Base-by-base conservation (phyloP, 305 asterid species). In the Fraxinus floribunda region DNA sequence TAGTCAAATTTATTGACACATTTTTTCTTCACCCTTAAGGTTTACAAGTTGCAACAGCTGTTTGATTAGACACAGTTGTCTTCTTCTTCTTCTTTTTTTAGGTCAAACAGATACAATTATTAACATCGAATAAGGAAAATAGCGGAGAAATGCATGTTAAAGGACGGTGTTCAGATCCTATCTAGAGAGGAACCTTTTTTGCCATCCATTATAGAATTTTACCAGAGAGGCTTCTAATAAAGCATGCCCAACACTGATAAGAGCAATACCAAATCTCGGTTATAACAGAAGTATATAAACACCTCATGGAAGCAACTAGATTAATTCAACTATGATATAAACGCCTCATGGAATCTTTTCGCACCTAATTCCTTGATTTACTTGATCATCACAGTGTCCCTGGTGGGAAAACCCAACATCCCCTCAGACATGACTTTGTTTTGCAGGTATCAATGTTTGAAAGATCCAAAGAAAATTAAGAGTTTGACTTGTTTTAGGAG, bases 1-100 rank as follows among this genome's bases (percentile, higher is more conserved):
- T 34, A 52, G 71, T 80, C 66, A 84, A 77, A 84, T 78, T 57
- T 78, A 81, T 26, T 70, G 39, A 5, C 22, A 70, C 20, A 9
- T 8, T 3, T 66, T 30, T 70, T 70, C 38, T 29, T 68, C 35
- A 24, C 36, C 18, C 16, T 7, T 7, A 16, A 24, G 18, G 20
- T 15, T 49, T 49, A 49, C 60, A 15, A 49, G 60, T 49, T 49
- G 60, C 62, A 52, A 52, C 2, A 52, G 62, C 62, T 52, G 62
- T 52, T 52, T 52, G 62, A 52, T 52, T 52, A 52, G 62, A 49
- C 60, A 49, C 60, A 16, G 18, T 44, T 49, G 3, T 15, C 60
- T 49, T 49, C 20, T 49, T 49, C 5, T 46, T 49, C 4, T 49
- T 41, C 1, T 41, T 10, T 44, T 52, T 52, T 52, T 4, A 15